phyloP scores from a whole-genome alignment of 2,329 filamentous ascomycete species.

The Colletotrichum gloeosporioides region DNA sequence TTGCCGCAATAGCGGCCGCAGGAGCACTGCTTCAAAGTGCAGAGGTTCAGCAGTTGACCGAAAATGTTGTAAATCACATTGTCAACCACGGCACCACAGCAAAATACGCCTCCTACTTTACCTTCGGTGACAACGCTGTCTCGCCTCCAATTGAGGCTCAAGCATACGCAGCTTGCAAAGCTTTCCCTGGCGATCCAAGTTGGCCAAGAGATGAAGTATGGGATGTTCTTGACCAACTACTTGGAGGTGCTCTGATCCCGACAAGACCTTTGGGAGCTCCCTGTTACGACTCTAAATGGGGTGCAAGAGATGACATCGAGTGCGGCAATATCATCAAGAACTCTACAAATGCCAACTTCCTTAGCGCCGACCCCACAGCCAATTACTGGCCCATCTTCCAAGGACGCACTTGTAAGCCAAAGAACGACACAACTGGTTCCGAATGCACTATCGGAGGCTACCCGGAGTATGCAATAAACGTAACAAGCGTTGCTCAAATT shows the following conservation, averaged over 20 bases:
- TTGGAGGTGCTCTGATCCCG: not conserved
- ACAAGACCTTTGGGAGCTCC: not conserved
- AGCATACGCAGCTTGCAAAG: not conserved
- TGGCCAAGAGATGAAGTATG: not conserved
- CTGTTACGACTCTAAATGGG: not conserved
- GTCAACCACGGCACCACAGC: not conserved
- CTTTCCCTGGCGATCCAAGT: not conserved
- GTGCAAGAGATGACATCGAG: not conserved
- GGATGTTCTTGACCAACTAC: not conserved
- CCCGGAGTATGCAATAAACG: not conserved
- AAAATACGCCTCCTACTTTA: not conserved
- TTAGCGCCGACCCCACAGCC: not conserved
- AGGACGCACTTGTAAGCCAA: not conserved
- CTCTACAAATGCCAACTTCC: not conserved
- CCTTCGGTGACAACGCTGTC: not conserved
- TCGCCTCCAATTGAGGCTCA: not conserved
- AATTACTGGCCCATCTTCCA: not conserved
- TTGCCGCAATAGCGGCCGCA: not conserved
- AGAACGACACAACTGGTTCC: not conserved
- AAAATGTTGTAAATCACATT: not conserved
- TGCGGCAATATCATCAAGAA: not conserved
- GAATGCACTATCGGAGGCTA: not conserved
- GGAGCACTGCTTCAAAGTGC: not conserved
- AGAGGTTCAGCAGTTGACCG: not conserved
- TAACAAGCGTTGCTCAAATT: slow-evolving; percentile 28